phyloP scores from a whole-genome alignment of 768 basidiomycete genomes.

The Infundibulicybe gibba region DNA sequence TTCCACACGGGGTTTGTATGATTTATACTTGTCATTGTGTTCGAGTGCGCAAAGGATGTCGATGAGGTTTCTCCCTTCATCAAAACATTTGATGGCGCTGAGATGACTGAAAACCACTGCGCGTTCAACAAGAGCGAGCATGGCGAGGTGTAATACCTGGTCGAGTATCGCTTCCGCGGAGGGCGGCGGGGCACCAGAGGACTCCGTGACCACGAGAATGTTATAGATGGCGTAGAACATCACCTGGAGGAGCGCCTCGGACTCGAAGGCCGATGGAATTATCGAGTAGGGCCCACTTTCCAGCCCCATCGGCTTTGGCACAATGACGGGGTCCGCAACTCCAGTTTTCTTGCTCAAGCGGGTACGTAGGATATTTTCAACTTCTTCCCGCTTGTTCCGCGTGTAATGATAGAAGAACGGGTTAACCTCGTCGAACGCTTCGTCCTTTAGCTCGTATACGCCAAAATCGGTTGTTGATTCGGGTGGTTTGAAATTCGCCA shows the following conservation, averaged over 20 bases:
- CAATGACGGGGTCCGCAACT: slow-evolving; percentile 63
- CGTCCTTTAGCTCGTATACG: slow-evolving; percentile 84
- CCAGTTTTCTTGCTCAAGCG: slow-evolving; percentile 65
- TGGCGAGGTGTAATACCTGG: slow-evolving; percentile 80
- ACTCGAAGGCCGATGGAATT: slow-evolving; percentile 62
- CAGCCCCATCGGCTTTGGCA: slow-evolving; percentile 69
- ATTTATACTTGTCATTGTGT: slow-evolving; percentile 69
- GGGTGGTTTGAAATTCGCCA: slow-evolving; percentile 81
- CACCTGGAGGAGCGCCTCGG: slow-evolving; percentile 71
- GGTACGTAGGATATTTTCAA: slow-evolving; percentile 68
- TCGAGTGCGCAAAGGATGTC: slow-evolving; percentile 77
- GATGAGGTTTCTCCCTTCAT: slow-evolving; percentile 57
- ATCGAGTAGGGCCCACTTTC: slow-evolving; percentile 64
- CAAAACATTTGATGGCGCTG: slow-evolving; percentile 51
- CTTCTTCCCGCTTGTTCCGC: slow-evolving; percentile 90
- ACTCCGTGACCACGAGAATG: slow-evolving; percentile 62
- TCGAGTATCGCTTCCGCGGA: slow-evolving; percentile 90
- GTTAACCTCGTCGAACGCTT: slow-evolving; percentile 82
- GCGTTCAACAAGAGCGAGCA: slow-evolving; percentile 79
- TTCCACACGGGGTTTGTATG: slow-evolving; percentile 64
- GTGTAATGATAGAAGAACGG: slow-evolving; percentile 97
- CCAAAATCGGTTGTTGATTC: slow-evolving; percentile 78
- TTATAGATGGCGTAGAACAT: slow-evolving; percentile 83
- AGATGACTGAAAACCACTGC: slow-evolving; percentile 57
- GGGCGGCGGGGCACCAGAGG: slow-evolving; percentile 56